Conservation (phyloP, 1,139 yeast genomes). For the Suhomyces yuchorum region DNA sequence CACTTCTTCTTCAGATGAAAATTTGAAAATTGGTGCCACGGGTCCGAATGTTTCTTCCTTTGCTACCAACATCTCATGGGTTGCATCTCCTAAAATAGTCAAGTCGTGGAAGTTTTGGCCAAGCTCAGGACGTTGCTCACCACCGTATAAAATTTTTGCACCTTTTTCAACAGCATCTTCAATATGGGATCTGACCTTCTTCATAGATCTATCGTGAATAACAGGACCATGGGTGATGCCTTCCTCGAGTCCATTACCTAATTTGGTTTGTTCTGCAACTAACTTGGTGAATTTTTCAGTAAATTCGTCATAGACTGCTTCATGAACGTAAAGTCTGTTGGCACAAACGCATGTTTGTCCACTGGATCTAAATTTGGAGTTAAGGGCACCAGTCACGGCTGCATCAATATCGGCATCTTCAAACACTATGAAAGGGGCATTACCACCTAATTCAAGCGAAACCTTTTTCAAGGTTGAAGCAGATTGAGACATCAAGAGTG, state of each 20-base stretch:
- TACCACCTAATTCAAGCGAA: constrained; percentile 56
- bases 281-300: constrained; percentile 36
- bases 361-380: constrained; percentile 63
- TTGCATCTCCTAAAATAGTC: constrained; percentile 42
- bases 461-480: constrained; percentile 49
- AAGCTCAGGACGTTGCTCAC: constrained; percentile 41
- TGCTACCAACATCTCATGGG: constrained; percentile 42
- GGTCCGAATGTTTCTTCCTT: constrained; percentile 53
- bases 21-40: constrained; percentile 44
- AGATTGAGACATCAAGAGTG: constrained; percentile 50
- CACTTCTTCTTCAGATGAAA: constrained; percentile 44
- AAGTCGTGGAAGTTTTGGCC: constrained; percentile 46
- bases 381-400: constrained; percentile 54
- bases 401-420: constrained; percentile 51
- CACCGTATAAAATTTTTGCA: constrained; percentile 43
- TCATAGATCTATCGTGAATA: constrained; percentile 42
- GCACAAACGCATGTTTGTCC: constrained; percentile 95
- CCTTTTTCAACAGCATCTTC: constrained; percentile 47
- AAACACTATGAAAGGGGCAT: constrained; percentile 52
- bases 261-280: constrained; percentile 20
- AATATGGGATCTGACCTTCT: constrained; percentile 43
- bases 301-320: constrained; percentile 62
- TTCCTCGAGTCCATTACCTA: constrained; percentile 45
- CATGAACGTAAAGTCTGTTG: constrained; percentile 78
- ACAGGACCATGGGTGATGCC: constrained; percentile 51